Conservation (phyloP, 2,329 filamentous ascomycete species). For the Fusarium citri region DNA sequence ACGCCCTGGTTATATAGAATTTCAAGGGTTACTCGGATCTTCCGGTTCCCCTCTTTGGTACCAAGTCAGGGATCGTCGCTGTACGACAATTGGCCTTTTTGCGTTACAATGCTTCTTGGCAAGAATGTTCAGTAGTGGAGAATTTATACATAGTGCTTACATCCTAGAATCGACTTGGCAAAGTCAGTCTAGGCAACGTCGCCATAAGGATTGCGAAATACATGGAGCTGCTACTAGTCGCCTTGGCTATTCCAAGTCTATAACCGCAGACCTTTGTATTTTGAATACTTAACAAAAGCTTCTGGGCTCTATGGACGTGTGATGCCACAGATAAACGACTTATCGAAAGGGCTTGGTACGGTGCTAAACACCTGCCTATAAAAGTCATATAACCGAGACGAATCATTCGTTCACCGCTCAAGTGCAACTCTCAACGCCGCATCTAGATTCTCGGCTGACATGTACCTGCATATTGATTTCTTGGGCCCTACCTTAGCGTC, state of each 20-base stretch:
- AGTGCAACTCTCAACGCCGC: neutral
- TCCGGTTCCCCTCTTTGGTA: neutral
- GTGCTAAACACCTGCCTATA: neutral
- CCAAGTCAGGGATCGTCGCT: neutral
- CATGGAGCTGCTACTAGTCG: neutral
- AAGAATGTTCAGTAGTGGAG: neutral
- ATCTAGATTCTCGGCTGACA: neutral
- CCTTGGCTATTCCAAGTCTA: neutral
- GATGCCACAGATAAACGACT: rapidly evolving
- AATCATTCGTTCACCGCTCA: neutral
- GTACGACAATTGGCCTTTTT: neutral
- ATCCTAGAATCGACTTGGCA: too few species aligned
- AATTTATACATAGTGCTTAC: neutral
- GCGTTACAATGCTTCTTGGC: neutral
- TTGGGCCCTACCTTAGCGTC: neutral
- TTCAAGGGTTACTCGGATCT: neutral
- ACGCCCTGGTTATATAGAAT: neutral
- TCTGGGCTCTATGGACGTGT: too few species aligned
- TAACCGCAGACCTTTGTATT: too few species aligned
- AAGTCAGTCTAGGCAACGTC: too few species aligned
- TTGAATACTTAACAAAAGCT: too few species aligned
- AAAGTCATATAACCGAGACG: neutral
- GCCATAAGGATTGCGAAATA: neutral
- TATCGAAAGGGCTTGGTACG: neutral
- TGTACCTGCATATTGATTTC: neutral